A percentile compares a stretch with the other conserved stretches of the same genome.
Conservation (phyloP, 176 grass and related monocot genomes). For the Canna indica region DNA sequence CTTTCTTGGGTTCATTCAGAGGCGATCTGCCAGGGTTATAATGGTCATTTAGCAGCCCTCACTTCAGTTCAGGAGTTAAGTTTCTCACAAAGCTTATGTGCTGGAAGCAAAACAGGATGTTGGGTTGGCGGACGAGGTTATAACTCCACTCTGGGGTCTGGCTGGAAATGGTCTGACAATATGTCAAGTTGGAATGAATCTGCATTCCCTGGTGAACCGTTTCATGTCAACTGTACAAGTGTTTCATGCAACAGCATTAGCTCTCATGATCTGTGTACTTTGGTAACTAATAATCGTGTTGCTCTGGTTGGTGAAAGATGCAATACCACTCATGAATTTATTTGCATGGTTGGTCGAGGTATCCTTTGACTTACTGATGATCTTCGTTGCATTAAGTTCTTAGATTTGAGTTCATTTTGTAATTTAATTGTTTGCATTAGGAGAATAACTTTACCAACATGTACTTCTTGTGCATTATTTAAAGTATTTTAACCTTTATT, state of each 20-base stretch:
- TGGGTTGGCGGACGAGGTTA: constrained; percentile 63
- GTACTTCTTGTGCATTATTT: not conserved
- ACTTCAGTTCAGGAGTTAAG: constrained; percentile 60
- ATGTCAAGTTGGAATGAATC: constrained; percentile 44
- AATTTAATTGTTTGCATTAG: not conserved
- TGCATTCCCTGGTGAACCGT: constrained; percentile 1
- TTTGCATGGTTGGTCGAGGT: constrained; percentile 74
- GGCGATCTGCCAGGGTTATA: constrained; percentile 42
- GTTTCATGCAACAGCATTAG: constrained; percentile 27
- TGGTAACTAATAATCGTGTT: constrained; percentile 35
- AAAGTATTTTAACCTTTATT: not conserved
- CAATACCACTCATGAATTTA: constrained; percentile 51
- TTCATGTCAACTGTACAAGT: constrained; percentile 10
- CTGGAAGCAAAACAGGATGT: constrained; percentile 38
- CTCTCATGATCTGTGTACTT: constrained; percentile 38
- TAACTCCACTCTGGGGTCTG: constrained; percentile 14
- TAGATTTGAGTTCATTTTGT: not conserved
- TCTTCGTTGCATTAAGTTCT: not conserved
- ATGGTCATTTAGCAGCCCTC: constrained; percentile 44
- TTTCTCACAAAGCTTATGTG: constrained; percentile 48
- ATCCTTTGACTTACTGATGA: constrained; percentile 8
- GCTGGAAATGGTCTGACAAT: constrained; percentile 63
- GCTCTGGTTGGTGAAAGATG: constrained; percentile 41
- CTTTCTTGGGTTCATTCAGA: constrained; percentile 61
- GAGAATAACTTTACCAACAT: not conserved